Conservation (phyloP, 805 yeast species). For the Wickerhamiella kurtzmanii region DNA sequence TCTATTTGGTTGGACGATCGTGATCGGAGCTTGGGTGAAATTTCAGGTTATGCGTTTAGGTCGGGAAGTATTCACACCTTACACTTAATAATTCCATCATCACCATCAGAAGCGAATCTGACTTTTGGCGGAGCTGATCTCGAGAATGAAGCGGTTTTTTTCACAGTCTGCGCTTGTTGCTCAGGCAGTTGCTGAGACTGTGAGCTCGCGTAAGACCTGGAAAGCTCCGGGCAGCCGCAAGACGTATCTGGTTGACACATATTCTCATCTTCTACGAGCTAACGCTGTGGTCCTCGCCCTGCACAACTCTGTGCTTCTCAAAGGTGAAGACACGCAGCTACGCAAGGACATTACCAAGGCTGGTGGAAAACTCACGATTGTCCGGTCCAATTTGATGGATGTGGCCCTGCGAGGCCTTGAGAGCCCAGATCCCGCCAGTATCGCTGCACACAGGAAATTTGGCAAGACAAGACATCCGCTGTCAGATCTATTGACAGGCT, state of each 20-base stretch:
- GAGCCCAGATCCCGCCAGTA: conserved; percentile 61
- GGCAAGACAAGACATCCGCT: conserved; percentile 46
- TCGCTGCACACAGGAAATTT: conserved; percentile 33
- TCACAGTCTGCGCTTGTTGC: neutral
- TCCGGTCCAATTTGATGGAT: conserved; percentile 56
- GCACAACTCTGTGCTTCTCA: conserved; percentile 72
- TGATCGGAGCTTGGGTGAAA: neutral
- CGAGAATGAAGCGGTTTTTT: neutral
- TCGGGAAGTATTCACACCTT: no score
- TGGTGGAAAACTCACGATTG: conserved; percentile 59
- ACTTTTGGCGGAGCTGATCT: no score
- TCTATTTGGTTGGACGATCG: no score
- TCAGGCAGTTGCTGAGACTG: neutral
- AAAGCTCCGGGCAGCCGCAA: conserved; percentile 65
- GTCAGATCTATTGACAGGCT: conserved; percentile 59
- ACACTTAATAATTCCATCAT: no score
- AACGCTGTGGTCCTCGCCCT: conserved; percentile 61
- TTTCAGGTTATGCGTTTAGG: neutral
- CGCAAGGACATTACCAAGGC: conserved; percentile 46
- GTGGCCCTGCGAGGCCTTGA: conserved; percentile 62
- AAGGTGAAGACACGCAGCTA: conserved; percentile 50
- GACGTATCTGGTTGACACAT: conserved; percentile 71
- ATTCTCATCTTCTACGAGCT: conserved; percentile 53
- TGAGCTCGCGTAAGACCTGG: conserved; percentile 28
- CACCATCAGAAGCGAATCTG: no score